These are phyloP conservation scores for Apiospora arundinis DNA, from an alignment of 2,329 filamentous ascomycete genomes.

Conservation along the genomic window DNA sequence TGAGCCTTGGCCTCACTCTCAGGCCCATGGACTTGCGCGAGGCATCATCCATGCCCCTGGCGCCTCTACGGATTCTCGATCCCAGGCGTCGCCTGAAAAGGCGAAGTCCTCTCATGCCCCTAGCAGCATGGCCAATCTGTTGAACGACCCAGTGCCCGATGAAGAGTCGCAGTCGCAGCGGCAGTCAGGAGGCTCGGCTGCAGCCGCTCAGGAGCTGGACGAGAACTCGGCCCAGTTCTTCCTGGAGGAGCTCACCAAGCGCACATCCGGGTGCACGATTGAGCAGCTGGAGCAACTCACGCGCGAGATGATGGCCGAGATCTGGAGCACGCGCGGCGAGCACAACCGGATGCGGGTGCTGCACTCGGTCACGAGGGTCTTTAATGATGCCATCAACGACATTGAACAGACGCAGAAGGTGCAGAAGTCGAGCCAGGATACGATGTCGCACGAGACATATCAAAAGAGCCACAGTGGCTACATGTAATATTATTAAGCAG, in stretches of 20 bases:
- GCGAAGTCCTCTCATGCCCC: conserved; percentile 42
- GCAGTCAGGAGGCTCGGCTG: conserved; percentile 45
- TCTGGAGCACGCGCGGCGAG: conserved; percentile 81
- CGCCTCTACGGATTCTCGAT: conserved; percentile 32
- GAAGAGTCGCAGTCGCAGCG: conserved; percentile 37
- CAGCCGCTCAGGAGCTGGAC: conserved; percentile 50
- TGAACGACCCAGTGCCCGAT: conserved; percentile 49
- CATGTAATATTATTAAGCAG: conserved; percentile 13
- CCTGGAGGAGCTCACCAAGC: conserved; percentile 66
- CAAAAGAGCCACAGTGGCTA: background rate
- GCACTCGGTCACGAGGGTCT: conserved; percentile 67
- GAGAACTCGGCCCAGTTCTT: conserved; percentile 62
- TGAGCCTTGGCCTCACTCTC: conserved; percentile 64
- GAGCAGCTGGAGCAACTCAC: conserved; percentile 97
- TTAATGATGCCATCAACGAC: conserved; percentile 76
- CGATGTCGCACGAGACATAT: background rate
- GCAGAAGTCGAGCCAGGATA: conserved; percentile 8
- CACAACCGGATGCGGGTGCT: conserved; percentile 84
- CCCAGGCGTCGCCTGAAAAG: conserved; percentile 45
- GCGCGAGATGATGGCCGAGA: conserved; percentile 84
- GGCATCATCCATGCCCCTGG: conserved; percentile 46
- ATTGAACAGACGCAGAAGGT: conserved; percentile 53
- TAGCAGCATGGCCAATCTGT: conserved; percentile 44
- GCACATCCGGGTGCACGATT: conserved; percentile 80
- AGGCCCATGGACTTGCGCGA: conserved; percentile 57